phyloP scores from a whole-genome alignment of 2,329 filamentous ascomycete species.

The Fusarium penzigii region DNA sequence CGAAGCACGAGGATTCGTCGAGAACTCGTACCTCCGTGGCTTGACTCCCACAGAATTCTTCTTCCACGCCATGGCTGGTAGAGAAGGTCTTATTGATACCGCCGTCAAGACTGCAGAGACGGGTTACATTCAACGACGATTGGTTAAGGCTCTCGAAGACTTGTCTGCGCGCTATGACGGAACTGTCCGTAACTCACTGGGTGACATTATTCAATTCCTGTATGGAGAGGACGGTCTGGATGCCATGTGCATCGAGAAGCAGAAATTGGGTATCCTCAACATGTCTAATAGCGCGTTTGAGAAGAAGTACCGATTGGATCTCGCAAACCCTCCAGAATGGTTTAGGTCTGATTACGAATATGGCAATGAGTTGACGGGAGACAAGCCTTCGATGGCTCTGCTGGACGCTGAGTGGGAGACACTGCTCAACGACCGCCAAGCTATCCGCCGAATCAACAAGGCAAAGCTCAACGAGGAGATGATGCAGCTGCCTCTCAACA shows the following conservation, averaged over 20 bases:
- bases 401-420: constrained; percentile 88
- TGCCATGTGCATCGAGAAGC: constrained; percentile 89
- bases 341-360: constrained; percentile 67
- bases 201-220: constrained; percentile 94
- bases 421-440: constrained; percentile 71
- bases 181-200: constrained; percentile 93
- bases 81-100: constrained; percentile 99
- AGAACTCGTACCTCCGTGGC: constrained; percentile 97
- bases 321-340: constrained; percentile 59
- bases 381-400: constrained; percentile 81
- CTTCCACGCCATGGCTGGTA: constrained; percentile 99
- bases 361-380: constrained; percentile 81
- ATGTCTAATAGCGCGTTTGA: constrained; percentile 78
- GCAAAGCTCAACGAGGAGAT: constrained; percentile 75
- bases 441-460: constrained; percentile 69
- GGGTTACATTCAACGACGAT: constrained; percentile 96
- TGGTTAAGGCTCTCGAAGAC: constrained; percentile 97
- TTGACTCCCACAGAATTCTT: constrained; percentile 96
- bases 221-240: constrained; percentile 98
- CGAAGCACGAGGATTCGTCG: constrained; percentile 94
- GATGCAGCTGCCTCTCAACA: constrained; percentile 91
- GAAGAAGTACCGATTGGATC: constrained; percentile 79
- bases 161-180: constrained; percentile 97
- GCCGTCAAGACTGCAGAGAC: constrained; percentile 99
- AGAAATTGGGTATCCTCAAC: constrained; percentile 83